Conservation (phyloP, 805 yeast genomes). For the Saccharomycopsis babjevae region DNA sequence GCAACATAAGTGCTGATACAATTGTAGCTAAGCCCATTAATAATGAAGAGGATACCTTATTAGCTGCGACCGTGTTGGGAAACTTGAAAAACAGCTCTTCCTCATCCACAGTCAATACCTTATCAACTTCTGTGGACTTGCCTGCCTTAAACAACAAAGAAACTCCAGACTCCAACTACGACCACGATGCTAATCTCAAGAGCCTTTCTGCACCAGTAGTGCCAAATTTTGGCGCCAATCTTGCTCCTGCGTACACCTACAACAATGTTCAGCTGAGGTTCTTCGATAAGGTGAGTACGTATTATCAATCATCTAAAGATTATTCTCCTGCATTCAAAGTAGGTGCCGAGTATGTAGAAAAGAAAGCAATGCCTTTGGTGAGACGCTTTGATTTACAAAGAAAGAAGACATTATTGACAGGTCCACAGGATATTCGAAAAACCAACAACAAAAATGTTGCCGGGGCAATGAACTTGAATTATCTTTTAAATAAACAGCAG, state of each 20-base stretch:
- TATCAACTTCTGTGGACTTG: background rate
- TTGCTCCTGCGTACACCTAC: background rate
- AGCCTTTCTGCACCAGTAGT: background rate
- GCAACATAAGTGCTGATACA: background rate
- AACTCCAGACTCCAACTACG: background rate
- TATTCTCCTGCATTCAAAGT: slow-evolving; percentile 17
- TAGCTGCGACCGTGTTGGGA: background rate
- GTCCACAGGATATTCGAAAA: background rate
- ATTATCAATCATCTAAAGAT: slow-evolving; percentile 17
- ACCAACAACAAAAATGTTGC: background rate
- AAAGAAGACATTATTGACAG: background rate
- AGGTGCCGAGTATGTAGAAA: slow-evolving; percentile 19
- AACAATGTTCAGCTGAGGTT: slow-evolving; percentile 9
- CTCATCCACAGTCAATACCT: background rate
- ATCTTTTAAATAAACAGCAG: background rate
- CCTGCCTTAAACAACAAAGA: background rate
- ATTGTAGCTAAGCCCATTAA: background rate
- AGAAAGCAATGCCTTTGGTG: slow-evolving; percentile 17
- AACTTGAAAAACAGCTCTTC: background rate
- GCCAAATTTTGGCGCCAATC: no score
- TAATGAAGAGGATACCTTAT: background rate
- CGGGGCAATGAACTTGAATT: background rate
- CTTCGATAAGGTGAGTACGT: slow-evolving; percentile 14
- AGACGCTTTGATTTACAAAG: slow-evolving; percentile 8
- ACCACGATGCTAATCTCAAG: background rate